A percentile compares a stretch with the other conserved stretches of the same genome.
Conservation (phyloP, 1,139 yeast species). For the Yamadazyma jaroonii region DNA sequence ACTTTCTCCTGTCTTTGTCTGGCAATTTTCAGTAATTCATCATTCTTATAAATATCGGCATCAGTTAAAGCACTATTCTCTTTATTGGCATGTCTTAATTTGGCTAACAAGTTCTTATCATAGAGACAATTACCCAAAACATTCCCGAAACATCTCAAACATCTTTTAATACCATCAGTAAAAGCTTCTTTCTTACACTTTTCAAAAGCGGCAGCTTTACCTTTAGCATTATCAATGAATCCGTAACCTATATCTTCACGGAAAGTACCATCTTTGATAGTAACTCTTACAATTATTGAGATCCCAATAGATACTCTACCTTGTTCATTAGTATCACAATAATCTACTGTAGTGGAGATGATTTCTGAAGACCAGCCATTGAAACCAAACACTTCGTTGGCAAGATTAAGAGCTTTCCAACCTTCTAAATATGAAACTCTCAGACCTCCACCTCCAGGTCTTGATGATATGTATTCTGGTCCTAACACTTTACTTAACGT, state of each 20-base stretch:
- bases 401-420: slow-evolving; percentile 75
- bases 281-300: slow-evolving; percentile 68
- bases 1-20: slow-evolving; percentile 15
- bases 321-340: slow-evolving; percentile 56
- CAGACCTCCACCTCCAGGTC: slow-evolving; percentile 76
- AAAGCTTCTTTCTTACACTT: slow-evolving; percentile 80
- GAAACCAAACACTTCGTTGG: slow-evolving; percentile 78
- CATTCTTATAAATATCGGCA: slow-evolving; percentile 38
- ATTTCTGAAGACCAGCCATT: slow-evolving; percentile 81
- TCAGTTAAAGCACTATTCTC: slow-evolving; percentile 57
- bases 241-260: slow-evolving; percentile 87
- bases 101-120: slow-evolving; percentile 61
- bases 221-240: slow-evolving; percentile 66
- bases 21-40: slow-evolving; percentile 31
- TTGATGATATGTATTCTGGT: slow-evolving; percentile 81
- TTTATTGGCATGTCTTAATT: slow-evolving; percentile 51
- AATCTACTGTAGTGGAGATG: slow-evolving; percentile 64
- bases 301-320: slow-evolving; percentile 62
- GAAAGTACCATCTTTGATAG: slow-evolving; percentile 69
- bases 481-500: slow-evolving; percentile 68
- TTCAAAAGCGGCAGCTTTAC: slow-evolving; percentile 73
- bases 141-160: slow-evolving; percentile 76
- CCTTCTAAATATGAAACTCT: slow-evolving; percentile 75
- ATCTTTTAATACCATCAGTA: slow-evolving; percentile 77
- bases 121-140: slow-evolving; percentile 78